Base-by-base conservation (phyloP, 805 yeast species). In the Schizosaccharomyces cryophilus region DNA sequence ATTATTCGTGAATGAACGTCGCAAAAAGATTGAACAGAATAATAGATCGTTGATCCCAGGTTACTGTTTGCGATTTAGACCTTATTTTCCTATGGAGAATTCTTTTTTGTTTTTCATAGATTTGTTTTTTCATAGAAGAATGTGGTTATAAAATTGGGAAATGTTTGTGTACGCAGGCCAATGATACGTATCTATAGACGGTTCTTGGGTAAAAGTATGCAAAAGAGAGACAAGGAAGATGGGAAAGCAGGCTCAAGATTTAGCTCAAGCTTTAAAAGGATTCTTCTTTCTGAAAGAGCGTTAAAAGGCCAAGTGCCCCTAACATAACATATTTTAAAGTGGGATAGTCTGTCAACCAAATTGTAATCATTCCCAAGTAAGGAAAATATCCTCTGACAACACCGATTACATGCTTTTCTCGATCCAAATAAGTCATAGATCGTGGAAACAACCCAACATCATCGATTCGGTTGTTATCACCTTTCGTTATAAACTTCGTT, bases 371-470 rank as follows among this genome's bases (percentile, higher is more conserved):
- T 0, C 98, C 98, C 19, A 89, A 75, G 67, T 78, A 80, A 17
- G 98, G 98, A 62, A 93, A 73, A 69, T 89, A 93, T 0, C 85
- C 96, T 72, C 83, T 83, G n/a, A 90, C 98, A 1, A 88, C 81
- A 1, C 97, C 97, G 6, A 87, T 81, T 61, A 93, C 78, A 68
- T 93, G 97, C 15, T 73, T 75, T 51, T 81, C 78, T 64, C 89
- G 82, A 66, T 86, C 82, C 67, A 93, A 74, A 67, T 93, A 93
- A 58, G 74, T 75, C 67, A 87, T 89, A 61, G 80, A 81, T 65
- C 80, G 77, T 1, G 88, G 85, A 69, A 93, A 93, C 58, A 93
- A 76, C 17, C 87, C 83, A 65, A 93, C 76, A 71, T 93, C 98
- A 71, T 93, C 95, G 61, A 85, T 82, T 3, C 89, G 86, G 69